phyloP scores from a whole-genome alignment of 495 filamentous ascomycete genomes.

The Penicillium coffeae region DNA sequence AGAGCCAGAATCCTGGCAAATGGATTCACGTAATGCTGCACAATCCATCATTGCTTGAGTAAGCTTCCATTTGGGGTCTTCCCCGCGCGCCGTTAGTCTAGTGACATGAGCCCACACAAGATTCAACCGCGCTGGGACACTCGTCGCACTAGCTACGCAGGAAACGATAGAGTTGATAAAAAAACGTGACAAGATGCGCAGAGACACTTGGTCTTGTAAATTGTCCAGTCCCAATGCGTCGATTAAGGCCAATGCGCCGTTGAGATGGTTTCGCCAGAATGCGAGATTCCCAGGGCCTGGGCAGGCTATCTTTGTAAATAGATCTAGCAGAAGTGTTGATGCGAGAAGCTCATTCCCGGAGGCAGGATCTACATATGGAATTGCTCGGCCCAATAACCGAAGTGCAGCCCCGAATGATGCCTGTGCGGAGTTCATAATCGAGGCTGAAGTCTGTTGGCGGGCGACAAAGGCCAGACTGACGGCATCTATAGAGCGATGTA shows the following conservation, averaged over 20 bases:
- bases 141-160: neutral
- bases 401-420: neutral
- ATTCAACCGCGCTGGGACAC: neutral
- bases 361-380: neutral
- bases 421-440: neutral
- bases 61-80: slow-evolving; percentile 2
- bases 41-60: neutral
- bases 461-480: neutral
- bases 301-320: neutral
- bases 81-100: neutral
- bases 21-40: neutral
- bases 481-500: neutral
- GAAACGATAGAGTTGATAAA: neutral
- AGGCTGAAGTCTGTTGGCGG: neutral
- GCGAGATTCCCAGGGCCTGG: neutral
- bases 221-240: neutral
- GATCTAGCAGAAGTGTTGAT: neutral
- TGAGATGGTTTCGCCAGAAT: neutral
- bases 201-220: neutral
- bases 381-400: neutral
- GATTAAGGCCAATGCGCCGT: neutral
- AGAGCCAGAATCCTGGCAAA: neutral
- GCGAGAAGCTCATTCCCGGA: neutral
- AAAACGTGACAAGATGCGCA: neutral
- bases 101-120: neutral